These are phyloP conservation scores for Drosera capensis DNA, from an alignment of 148 eudicot genomes.

Conservation along the genomic window DNA sequence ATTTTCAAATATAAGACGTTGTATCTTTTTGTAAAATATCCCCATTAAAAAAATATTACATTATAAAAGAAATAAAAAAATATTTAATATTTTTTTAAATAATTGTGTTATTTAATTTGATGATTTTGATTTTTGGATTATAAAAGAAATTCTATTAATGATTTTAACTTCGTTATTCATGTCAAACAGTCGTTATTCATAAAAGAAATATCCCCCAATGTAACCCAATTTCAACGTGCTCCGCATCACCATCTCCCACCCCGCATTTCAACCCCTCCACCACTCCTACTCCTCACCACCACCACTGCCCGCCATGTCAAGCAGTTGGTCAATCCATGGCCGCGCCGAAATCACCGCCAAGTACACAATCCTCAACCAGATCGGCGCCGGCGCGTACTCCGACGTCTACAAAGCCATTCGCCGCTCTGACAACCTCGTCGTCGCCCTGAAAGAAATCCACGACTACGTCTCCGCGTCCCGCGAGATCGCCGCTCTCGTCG, in stretches of 20 bases:
- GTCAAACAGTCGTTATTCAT: too few species aligned
- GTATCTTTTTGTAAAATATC: too few species aligned
- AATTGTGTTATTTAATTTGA: too few species aligned
- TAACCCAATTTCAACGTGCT: too few species aligned
- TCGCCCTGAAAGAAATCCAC: conserved; percentile 87
- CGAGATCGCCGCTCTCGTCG: conserved; percentile 71
- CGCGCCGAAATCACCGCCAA: conserved; percentile 57
- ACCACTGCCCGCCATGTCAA: neutral
- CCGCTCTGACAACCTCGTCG: conserved; percentile 25
- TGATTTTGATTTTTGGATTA: too few species aligned
- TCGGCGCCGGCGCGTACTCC: conserved; percentile 87
- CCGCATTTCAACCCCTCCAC: neutral
- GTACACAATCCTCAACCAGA: conserved; percentile 37
- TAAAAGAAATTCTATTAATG: too few species aligned
- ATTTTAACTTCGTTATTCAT: too few species aligned
- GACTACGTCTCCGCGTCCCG: conserved; percentile 66
- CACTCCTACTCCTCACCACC: conserved; percentile 20
- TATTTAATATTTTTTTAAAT: too few species aligned
- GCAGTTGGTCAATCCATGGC: conserved; percentile 77
- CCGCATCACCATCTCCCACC: neutral
- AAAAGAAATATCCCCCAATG: too few species aligned
- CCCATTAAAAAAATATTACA: too few species aligned
- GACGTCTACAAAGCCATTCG: conserved; percentile 67
- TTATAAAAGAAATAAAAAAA: too few species aligned
- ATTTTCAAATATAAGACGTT: too few species aligned